Percentiles rank a stretch among this genome's conserved stretches.
phyloP scores from a whole-genome alignment of 2,329 filamentous ascomycete genomes.

The Lithohypha guttulata region DNA sequence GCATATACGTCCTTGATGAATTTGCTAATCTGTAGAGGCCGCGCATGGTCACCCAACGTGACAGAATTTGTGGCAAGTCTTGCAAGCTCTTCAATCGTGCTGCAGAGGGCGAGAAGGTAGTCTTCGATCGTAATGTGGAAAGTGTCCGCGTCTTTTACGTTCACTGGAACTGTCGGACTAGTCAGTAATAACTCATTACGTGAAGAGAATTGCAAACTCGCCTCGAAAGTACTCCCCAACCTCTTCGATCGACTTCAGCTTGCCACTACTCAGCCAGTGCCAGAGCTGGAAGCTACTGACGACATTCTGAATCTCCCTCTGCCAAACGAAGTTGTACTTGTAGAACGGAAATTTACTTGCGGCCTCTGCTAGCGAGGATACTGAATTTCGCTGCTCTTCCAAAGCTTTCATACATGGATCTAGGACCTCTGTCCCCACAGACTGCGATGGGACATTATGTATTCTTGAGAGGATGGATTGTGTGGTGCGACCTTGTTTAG shows the following conservation, averaged over 20 bases:
- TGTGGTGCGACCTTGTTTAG: constrained; percentile 66
- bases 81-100: constrained; percentile 77
- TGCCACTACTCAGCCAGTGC: constrained; percentile 45
- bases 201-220: constrained; percentile 29
- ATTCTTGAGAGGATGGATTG: constrained; percentile 79
- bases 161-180: constrained; percentile 60
- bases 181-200: neutral
- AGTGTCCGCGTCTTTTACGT: constrained; percentile 67
- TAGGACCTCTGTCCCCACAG: constrained; percentile 56
- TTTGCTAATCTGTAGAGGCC: constrained; percentile 75
- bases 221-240: constrained; percentile 67
- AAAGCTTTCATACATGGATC: constrained; percentile 60
- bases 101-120: constrained; percentile 80
- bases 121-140: constrained; percentile 98
- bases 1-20: constrained; percentile 95
- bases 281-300: constrained; percentile 60
- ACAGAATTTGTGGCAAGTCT: constrained; percentile 83
- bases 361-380: constrained; percentile 58
- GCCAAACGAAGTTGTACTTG: constrained; percentile 91
- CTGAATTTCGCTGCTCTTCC: constrained; percentile 57
- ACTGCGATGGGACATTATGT: constrained; percentile 67
- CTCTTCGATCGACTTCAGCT: constrained; percentile 79
- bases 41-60: constrained; percentile 74
- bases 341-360: constrained; percentile 90
- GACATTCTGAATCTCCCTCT: constrained; percentile 72